Base-by-base conservation (phyloP, 345 rosid genomes). In the Euphorbia lathyris region DNA sequence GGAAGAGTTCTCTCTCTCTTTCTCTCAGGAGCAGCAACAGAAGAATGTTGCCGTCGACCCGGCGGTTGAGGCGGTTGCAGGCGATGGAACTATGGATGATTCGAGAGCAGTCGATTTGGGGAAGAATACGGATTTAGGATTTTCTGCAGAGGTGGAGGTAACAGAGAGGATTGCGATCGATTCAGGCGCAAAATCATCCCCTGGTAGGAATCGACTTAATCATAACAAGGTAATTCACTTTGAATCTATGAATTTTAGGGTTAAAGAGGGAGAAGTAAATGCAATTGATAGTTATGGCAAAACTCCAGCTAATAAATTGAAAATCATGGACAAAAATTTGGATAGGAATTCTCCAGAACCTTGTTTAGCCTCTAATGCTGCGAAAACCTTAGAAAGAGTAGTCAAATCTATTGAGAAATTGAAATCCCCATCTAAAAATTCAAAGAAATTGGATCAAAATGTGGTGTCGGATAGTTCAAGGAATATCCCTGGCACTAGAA, bases 91-190 rank as follows among this genome's bases (percentile, higher is more conserved):
- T 48, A 32, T 6, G 56, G 76, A 38, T 9, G 60, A 43, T 17
- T 63, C 9, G 56, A 59, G 43, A 62, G 75, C 67, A 27, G 79
- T 79, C 36, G 81, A 83, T 70, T 69, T 83, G 78, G 81, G 81
- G 43, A 72, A 77, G 78, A 84, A 81, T 62, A 72, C 76, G 26
- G 84, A 82, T 66, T 8, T 74, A 72, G 84, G 80, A 72, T 79
- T 60, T 64, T 60, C 66, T 58, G 36, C 22, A 16, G 78, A 47
- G 71, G 45, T 66, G 58, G 85, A 78, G 68, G 63, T 65, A 63
- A 66, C 78, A 5, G 82, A 66, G 77, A 63, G 66, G 42, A 62
- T 64, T 56, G 80, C 51, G 9, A 10, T 51, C 3, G 70, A 66
- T 61, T 64, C 62, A 34, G 47, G 4, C 16, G 27, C 23, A 26